phyloP scores from a whole-genome alignment of 2,329 filamentous ascomycete genomes.

The Fusarium sp. region DNA sequence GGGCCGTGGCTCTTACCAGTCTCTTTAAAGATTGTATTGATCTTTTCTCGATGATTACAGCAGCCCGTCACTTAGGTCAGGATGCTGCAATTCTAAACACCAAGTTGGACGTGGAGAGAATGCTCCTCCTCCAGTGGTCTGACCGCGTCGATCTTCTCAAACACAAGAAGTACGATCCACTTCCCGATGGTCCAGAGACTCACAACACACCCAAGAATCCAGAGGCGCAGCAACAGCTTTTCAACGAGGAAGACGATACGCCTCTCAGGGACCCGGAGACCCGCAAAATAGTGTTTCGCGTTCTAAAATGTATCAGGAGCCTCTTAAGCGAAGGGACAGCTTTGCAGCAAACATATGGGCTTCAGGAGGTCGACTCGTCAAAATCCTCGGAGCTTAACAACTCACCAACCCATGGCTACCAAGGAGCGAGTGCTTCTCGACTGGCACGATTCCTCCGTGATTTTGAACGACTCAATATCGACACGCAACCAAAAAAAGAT shows the following conservation, averaged over 20 bases:
- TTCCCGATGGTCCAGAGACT: no score
- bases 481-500: rapidly evolving
- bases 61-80: background rate
- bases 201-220: no score
- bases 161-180: background rate
- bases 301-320: rapidly evolving
- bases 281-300: rapidly evolving
- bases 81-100: rapidly evolving
- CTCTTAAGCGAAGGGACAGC: background rate
- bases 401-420: background rate
- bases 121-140: background rate
- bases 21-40: background rate
- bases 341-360: background rate
- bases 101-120: background rate
- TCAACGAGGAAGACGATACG: rapidly evolving
- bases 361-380: background rate
- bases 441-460: background rate
- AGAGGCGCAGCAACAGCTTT: no score
- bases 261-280: background rate
- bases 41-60: background rate
- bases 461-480: background rate
- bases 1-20: background rate
- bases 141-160: background rate
- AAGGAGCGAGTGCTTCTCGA: background rate
- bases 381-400: background rate